Evolutionary conservation across 495 filamentous ascomycete genomes (phyloP), one percentile per base, ranked within the genome.

Genomic region (Zalerion maritima): DNA sequence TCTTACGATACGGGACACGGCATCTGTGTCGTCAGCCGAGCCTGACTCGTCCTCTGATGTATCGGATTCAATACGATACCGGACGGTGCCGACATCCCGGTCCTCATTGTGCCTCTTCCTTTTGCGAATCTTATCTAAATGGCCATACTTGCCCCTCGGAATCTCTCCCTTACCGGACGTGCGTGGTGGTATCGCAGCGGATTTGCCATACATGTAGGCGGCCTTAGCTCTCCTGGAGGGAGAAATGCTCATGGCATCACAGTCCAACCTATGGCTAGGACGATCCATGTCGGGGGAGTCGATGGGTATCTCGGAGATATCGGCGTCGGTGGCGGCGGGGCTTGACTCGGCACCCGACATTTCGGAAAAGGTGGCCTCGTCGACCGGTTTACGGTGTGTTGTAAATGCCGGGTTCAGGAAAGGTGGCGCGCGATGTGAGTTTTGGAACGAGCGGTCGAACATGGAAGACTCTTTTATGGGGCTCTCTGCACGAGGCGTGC

Each of bases 261-360:
- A 22, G 14, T 53, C 46, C n/a, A n/a, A n/a, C n/a, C n/a, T n/a
- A n/a, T n/a, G n/a, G 15, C 50, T 43, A n/a, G 48, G 43, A 10
- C 29, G 46, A 11, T 60, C 54, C 16, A 45, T 39, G 24, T 64
- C 55, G 4, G 60, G 58, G 0, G 60, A 62, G 4, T 60, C 56
- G 21, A 57, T 58, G 2, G 57, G 50, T 18, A 56, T 53, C 31
- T 85, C 81, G 1, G 83, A 81, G 33, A 68, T 69, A 37, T 81
- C 74, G 26, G 66, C 71, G 35, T 75, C 71, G 20, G 54, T 60
- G 42, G 62, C 60, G 21, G 69, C 68, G 2, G 86, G 82, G 5
- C 83, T 85, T 1, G 79, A 77, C 44, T 93, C 87, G n/a, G 75
- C 71, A 25, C 77, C 76, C 2, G 82, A 87, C 17, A 57, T 55